These are phyloP conservation scores for Achaetomiella virescens DNA, from an alignment of 495 filamentous ascomycete genomes.

Conservation along the genomic window DNA sequence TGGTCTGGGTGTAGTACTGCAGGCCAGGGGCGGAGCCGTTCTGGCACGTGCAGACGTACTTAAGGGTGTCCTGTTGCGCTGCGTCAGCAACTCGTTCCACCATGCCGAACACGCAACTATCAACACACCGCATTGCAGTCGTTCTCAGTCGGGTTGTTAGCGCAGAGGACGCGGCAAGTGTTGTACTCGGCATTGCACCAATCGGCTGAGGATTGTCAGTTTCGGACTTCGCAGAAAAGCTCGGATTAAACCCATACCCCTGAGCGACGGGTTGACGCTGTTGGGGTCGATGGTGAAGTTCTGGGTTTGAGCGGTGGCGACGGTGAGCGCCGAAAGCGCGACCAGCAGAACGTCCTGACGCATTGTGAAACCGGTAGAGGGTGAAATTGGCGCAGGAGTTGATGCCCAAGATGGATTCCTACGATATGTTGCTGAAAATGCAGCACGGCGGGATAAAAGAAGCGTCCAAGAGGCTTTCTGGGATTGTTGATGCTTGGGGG, in stretches of 20 bases:
- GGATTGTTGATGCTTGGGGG: not conserved
- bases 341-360: slow-evolving; percentile 24
- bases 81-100: slow-evolving; percentile 7
- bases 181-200: slow-evolving; percentile 35
- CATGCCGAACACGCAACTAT: not conserved
- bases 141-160: slow-evolving; percentile 13
- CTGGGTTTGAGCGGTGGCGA: slow-evolving; percentile 23
- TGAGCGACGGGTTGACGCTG: slow-evolving; percentile 12
- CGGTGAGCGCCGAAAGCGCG: slow-evolving; percentile 28
- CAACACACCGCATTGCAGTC: slow-evolving; percentile 27
- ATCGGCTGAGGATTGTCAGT: slow-evolving; percentile 13
- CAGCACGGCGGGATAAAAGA: not conserved
- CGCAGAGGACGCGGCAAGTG: slow-evolving; percentile 33
- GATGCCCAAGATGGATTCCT: not conserved
- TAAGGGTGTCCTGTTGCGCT: slow-evolving; percentile 20
- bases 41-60: slow-evolving; percentile 29
- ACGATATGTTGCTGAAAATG: not conserved
- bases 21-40: slow-evolving; percentile 32
- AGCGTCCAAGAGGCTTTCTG: not conserved
- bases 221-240: not conserved
- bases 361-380: slow-evolving; percentile 21
- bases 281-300: slow-evolving; percentile 31
- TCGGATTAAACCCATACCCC: slow-evolving; percentile 12
- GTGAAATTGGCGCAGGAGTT: not conserved
- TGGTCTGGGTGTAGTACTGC: slow-evolving; percentile 32